Conservation (phyloP, 1,284 basidiomycete species). For the Sanghuangporus baumii region DNA sequence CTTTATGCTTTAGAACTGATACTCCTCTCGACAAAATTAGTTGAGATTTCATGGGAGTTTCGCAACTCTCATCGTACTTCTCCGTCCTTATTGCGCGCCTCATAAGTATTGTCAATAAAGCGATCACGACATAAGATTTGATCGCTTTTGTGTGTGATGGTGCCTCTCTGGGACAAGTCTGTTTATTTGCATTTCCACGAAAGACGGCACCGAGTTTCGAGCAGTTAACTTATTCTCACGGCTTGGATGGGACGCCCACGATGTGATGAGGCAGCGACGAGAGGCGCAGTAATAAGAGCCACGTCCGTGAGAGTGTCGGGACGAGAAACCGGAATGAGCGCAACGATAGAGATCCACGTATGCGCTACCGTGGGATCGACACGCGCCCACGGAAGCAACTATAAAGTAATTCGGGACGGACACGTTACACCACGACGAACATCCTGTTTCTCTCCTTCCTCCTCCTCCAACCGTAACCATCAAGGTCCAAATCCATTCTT, state of each 20-base stretch:
- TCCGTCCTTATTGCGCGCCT: no score
- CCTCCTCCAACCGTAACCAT: background rate
- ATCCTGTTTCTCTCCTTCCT: background rate
- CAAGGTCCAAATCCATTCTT: background rate
- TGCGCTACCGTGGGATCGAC: background rate
- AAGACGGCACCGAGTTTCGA: no score
- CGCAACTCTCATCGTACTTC: no score
- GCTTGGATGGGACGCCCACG: background rate
- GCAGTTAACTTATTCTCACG: background rate
- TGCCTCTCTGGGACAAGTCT: no score
- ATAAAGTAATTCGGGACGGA: background rate
- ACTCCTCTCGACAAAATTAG: no score
- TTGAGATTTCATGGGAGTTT: no score
- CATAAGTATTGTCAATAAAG: no score
- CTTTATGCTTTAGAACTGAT: no score
- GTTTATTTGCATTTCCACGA: no score
- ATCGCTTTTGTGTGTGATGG: no score
- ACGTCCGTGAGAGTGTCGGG: background rate
- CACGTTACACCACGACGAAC: background rate
- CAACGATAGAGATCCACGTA: background rate
- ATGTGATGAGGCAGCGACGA: background rate
- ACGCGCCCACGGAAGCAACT: slow-evolving; percentile 1
- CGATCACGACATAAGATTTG: no score
- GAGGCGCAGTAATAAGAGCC: background rate
- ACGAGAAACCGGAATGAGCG: background rate